Evolutionary conservation across 2,329 filamentous ascomycete genomes (phyloP), one percentile per base, ranked within the genome.

Genomic region (Aureobasidium sp.): DNA sequence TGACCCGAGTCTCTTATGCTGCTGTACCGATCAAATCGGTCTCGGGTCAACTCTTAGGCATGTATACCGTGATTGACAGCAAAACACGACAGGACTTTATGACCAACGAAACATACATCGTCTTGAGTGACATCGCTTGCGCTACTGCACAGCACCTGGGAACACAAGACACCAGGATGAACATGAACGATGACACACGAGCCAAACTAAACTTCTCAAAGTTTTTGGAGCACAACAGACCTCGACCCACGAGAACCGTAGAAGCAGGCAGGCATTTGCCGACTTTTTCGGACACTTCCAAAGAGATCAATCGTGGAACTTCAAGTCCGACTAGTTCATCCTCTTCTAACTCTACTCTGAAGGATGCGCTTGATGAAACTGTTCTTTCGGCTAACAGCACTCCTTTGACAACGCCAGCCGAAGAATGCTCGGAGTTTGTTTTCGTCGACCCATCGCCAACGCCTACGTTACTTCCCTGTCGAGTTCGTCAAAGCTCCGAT

Each of bases 21-120:
- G 72, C 41, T 50, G 71, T 73, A 4, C 72, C 72, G 2, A 63
- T 74, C 9, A 65, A 66, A 21, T 71, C 67, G 29, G 65, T 69
- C 4, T 64, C 67, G 6, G 70, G 70, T 11, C 69, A 68, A 42
- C 59, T 73, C 2, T 65, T 74, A 3, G 72, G 72, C 7, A 68
- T 67, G 30, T 72, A 70, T 59, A 70, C 70, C 61, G 70, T 73
- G 41, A 66, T 73, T 36, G 69, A 74, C 60, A 66, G 66, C 57
- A 66, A 68, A 49, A 61, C 65, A 3, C 67, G 70, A 8, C 15
- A n/a, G 3, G 42, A 45, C 13, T 42, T 42, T 9, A 8, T 3
- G 10, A 25, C 6, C 1, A 3, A 1, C 7, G n/a, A 42, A 10
- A 42, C 41, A 25, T 42, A 42, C 16, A 25, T 2, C n/a, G n/a